Base-by-base conservation (phyloP, 106 monocot species). In the Ottelia alismoides region DNA sequence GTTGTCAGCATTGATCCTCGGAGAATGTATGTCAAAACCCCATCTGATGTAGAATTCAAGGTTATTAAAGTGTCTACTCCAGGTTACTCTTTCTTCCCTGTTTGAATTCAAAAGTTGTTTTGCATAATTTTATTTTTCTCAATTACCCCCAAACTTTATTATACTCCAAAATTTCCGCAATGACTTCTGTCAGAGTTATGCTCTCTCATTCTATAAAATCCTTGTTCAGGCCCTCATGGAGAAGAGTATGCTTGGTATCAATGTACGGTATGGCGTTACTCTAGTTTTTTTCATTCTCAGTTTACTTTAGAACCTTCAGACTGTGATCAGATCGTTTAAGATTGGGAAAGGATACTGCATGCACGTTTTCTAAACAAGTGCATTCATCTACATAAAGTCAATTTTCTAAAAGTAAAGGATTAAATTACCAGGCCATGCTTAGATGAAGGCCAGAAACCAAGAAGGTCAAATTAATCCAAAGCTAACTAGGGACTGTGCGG, bases 221-320 rank as follows among this genome's bases (percentile, higher is more conserved):
- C n/a, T n/a, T n/a, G n/a, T 56, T 70, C 62, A 98, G 96, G 96
- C 47, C 89, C 96, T 18, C 23, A 51, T 44, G 96, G 96, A 60
- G 89, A 98, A 85, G 77, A 83, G 56, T 98, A 98, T 75, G 96
- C 79, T 48, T 98, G 96, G 96, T 98, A 98, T 69, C 96, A 98
- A 45, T 98, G 96, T 76, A 89, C 85, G 30, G 96, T 98, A 74
- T n/a, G n/a, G n/a, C n/a, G n/a, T n/a, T n/a, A n/a, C n/a, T n/a
- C n/a, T n/a, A n/a, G n/a, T n/a, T n/a, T n/a, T n/a, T n/a, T n/a
- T n/a, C n/a, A n/a, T n/a, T n/a, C n/a, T n/a, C n/a, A n/a, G n/a
- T n/a, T n/a, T n/a, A n/a, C n/a, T n/a, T n/a, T n/a, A n/a, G n/a
- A n/a, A n/a, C n/a, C n/a, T n/a, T n/a, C n/a, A n/a, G n/a, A n/a